A percentile compares a stretch with the other conserved stretches of the same genome.
Evolutionary conservation across 441 rosid species (phyloP).

Genomic region (Adansonia grandidieri): DNA sequence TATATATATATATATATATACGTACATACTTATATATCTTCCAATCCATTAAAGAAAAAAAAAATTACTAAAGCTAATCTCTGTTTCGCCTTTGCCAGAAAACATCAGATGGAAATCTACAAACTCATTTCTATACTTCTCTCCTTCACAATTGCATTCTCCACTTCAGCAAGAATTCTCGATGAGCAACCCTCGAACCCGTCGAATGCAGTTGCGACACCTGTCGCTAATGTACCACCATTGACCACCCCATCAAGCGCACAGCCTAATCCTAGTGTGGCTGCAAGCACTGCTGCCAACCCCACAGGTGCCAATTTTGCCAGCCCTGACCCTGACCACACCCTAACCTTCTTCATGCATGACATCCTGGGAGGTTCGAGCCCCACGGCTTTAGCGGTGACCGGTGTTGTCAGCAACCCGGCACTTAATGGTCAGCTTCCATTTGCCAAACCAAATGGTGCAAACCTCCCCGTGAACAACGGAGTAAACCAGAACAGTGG

Average conservation of each 20-base stretch:
- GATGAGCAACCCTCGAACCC: constrained; percentile 15
- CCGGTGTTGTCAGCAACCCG: constrained; percentile 60
- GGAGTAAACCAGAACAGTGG: constrained; percentile 53
- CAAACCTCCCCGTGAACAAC: constrained; percentile 58
- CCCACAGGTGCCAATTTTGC: constrained; percentile 36
- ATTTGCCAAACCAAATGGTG: constrained; percentile 66
- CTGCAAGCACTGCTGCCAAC: constrained; percentile 17
- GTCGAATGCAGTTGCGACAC: background rate
- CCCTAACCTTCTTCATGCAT: constrained; percentile 59
- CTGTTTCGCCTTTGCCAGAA: background rate
- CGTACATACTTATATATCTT: background rate
- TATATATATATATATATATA: background rate
- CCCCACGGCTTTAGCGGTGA: constrained; percentile 61
- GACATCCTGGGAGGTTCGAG: constrained; percentile 70
- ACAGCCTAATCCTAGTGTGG: constrained; percentile 22
- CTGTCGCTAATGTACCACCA: background rate
- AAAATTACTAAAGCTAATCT: background rate
- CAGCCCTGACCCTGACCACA: constrained; percentile 38
- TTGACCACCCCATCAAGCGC: background rate
- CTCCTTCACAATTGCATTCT: constrained; percentile 22
- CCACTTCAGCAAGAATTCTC: constrained; percentile 28
- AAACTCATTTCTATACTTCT: constrained; percentile 22
- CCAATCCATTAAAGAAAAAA: background rate
- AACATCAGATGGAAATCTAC: constrained; percentile 9
- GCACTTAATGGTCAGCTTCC: constrained; percentile 65